Evolutionary conservation across 768 basidiomycete genomes (phyloP).

Genomic region (Lyophyllum decastes): DNA sequence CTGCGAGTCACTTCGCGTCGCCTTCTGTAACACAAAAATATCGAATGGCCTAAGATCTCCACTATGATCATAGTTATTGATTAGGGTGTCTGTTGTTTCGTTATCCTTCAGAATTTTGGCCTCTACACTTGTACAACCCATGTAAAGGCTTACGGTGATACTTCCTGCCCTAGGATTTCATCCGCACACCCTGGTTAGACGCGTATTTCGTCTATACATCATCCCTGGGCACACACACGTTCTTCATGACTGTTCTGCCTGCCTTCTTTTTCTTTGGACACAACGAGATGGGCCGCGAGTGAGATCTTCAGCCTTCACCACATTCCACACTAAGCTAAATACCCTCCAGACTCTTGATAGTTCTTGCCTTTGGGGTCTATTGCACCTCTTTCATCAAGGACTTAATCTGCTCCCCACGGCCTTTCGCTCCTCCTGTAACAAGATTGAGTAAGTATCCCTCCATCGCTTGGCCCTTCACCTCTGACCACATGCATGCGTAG

Average conservation of each 20-base stretch:
- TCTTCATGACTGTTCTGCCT: constrained; percentile 91
- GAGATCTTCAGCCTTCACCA: constrained; percentile 24
- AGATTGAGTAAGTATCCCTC: constrained; percentile 65
- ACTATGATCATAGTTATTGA: no score
- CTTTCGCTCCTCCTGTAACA: constrained; percentile 89
- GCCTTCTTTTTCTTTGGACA: constrained; percentile 89
- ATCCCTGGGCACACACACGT: constrained; percentile 81
- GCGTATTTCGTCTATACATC: constrained; percentile 84
- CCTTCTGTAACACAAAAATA: no score
- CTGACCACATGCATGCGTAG: constrained; percentile 32
- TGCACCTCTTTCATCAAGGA: constrained; percentile 88
- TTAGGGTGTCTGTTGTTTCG: no score
- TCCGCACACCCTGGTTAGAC: constrained; percentile 72
- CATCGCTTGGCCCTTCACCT: not conserved
- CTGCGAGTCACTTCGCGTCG: no score
- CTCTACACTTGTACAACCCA: not conserved
- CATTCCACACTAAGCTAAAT: not conserved
- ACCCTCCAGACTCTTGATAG: constrained; percentile 56
- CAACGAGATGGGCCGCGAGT: constrained; percentile 72
- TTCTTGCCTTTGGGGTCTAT: constrained; percentile 82
- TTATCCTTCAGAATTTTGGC: no score
- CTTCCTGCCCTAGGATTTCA: constrained; percentile 36
- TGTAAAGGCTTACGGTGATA: not conserved
- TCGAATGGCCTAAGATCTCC: no score
- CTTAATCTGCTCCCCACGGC: constrained; percentile 85